Conservation (phyloP, 768 basidiomycete species). For the Podaxis rugospora region DNA sequence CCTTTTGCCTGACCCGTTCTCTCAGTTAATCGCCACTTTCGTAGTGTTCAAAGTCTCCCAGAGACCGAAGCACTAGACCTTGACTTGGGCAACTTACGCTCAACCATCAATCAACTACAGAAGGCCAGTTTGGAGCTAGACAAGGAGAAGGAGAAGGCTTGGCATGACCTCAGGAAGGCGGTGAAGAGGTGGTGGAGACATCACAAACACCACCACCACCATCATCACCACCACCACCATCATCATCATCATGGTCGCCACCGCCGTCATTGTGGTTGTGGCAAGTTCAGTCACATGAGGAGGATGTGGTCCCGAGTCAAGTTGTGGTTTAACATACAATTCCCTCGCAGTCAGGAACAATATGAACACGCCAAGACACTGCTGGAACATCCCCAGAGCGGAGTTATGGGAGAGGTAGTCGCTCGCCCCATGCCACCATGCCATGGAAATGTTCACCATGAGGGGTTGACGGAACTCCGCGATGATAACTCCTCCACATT, state of each 20-base stretch:
- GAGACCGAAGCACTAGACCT: conserved; percentile 15
- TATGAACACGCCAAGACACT: not conserved
- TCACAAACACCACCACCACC: conserved; percentile 8
- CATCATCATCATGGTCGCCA: not conserved
- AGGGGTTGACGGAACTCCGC: no score
- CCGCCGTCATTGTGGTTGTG: not conserved
- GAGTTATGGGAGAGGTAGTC: not conserved
- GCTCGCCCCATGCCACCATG: not conserved
- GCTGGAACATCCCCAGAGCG: not conserved
- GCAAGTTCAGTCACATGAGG: not conserved
- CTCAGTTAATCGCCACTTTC: not conserved
- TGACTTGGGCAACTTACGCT: conserved; percentile 38
- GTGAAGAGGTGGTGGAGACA: conserved; percentile 27
- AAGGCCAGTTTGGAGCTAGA: conserved; percentile 50
- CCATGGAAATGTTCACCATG: no score
- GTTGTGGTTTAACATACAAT: not conserved
- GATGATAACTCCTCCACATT: not conserved
- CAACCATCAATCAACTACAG: conserved; percentile 42
- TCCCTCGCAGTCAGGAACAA: not conserved
- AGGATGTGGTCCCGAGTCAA: not conserved
- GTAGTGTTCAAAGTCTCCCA: conserved; percentile 46
- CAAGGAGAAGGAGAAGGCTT: conserved; percentile 48
- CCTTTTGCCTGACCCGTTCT: not conserved
- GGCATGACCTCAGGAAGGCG: conserved; percentile 41
- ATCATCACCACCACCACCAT: not conserved